phyloP scores from a whole-genome alignment of 2,329 filamentous ascomycete genomes.

The Alternaria burnsii region DNA sequence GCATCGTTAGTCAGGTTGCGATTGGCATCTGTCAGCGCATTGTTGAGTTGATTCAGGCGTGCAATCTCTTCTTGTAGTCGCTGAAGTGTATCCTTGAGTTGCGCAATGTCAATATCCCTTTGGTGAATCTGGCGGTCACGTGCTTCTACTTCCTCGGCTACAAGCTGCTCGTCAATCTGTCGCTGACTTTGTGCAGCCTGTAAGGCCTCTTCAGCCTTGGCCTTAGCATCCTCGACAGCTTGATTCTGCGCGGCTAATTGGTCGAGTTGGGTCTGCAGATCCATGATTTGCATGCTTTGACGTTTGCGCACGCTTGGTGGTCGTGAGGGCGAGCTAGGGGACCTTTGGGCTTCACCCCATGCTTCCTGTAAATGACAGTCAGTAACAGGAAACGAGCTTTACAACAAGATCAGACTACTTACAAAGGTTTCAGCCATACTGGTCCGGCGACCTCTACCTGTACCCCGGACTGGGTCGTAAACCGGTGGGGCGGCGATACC shows the following conservation, averaged over 20 bases:
- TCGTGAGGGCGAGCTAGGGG: conserved; percentile 89
- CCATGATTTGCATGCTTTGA: conserved; percentile 93
- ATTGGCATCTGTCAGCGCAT: conserved; percentile 79
- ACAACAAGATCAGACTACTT: conserved; percentile 59
- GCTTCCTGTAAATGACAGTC: conserved; percentile 73
- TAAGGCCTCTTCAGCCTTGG: conserved; percentile 71
- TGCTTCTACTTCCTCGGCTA: conserved; percentile 65
- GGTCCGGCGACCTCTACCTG: conserved; percentile 83
- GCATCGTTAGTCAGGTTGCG: conserved; percentile 78
- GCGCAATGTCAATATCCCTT: conserved; percentile 85
- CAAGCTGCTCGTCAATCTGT: conserved; percentile 60
- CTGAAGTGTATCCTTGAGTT: conserved; percentile 78
- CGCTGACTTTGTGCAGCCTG: conserved; percentile 64
- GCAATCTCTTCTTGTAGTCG: conserved; percentile 83
- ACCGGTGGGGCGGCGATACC: conserved; percentile 62
- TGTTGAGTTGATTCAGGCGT: conserved; percentile 83
- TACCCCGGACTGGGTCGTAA: conserved; percentile 81
- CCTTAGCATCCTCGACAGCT: conserved; percentile 75
- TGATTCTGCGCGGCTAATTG: conserved; percentile 87
- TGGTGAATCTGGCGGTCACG: conserved; percentile 77
- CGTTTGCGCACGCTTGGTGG: conserved; percentile 95
- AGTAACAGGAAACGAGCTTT: conserved; percentile 28
- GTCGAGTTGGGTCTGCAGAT: conserved; percentile 86
- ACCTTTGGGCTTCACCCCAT: conserved; percentile 88
- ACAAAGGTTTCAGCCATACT: conserved; percentile 92